phyloP scores from a whole-genome alignment of 148 eudicot species.

The Rhododendron mucronatum region DNA sequence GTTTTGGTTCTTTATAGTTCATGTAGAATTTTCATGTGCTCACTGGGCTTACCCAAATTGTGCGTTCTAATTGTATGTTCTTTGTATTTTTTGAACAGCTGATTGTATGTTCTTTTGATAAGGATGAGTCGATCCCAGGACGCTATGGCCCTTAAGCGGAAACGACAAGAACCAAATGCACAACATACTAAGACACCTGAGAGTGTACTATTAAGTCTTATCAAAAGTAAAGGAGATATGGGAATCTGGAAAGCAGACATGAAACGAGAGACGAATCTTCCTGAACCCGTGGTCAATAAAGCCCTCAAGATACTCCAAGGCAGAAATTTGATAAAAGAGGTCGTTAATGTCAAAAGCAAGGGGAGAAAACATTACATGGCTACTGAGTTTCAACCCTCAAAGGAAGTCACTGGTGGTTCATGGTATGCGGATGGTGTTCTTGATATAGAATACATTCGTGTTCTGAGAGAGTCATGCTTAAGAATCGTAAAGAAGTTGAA shows the following conservation, averaged over 20 bases:
- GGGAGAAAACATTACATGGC: slow-evolving; percentile 55
- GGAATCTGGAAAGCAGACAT: slow-evolving; percentile 55
- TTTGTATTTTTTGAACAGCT: no score
- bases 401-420: slow-evolving; percentile 63
- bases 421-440: slow-evolving; percentile 33
- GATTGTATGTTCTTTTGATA: no score
- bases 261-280: slow-evolving; percentile 28
- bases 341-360: slow-evolving; percentile 44
- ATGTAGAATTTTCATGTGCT: no score
- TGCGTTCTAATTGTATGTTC: no score
- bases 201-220: slow-evolving; percentile 24
- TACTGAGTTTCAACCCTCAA: slow-evolving; percentile 61
- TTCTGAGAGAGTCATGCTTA: no score
- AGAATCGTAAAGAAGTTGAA: no score
- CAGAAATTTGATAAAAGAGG: slow-evolving; percentile 52
- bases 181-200: slow-evolving; percentile 22
- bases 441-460: no score
- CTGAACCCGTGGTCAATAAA: slow-evolving; percentile 24
- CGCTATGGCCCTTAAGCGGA: background rate
- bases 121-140: no score
- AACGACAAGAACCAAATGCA: slow-evolving; percentile 16
- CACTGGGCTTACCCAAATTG: no score
- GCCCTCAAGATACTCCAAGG: slow-evolving; percentile 35
- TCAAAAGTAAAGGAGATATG: slow-evolving; percentile 40
- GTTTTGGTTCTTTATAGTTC: no score